phyloP scores from a whole-genome alignment of 441 rosid genomes.

The Metrosideros polymorpha region DNA sequence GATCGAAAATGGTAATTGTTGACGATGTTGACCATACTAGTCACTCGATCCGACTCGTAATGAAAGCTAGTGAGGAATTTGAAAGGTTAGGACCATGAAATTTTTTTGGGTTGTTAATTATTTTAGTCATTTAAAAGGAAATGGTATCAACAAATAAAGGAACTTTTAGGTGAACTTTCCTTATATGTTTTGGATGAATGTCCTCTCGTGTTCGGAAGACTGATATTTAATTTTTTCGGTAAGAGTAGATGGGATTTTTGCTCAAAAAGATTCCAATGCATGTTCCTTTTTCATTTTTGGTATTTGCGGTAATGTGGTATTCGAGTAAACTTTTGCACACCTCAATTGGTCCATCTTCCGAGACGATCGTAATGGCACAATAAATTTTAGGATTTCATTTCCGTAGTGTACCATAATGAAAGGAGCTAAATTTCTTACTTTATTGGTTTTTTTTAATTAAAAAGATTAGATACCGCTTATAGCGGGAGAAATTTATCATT shows the following conservation, averaged over 20 bases:
- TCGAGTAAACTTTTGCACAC: background rate
- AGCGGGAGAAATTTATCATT: background rate
- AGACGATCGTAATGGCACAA: too few species aligned
- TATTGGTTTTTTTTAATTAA: background rate
- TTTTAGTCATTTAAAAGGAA: background rate
- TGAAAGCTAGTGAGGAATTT: background rate
- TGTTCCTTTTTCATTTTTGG: background rate
- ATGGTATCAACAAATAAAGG: background rate
- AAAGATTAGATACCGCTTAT: background rate
- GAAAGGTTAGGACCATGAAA: background rate
- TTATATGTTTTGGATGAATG: background rate
- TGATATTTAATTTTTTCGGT: background rate
- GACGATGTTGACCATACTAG: background rate
- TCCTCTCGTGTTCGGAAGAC: background rate
- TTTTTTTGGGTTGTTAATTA: background rate
- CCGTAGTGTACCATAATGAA: background rate
- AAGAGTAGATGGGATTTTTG: background rate
- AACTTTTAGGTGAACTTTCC: background rate
- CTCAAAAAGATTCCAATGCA: background rate
- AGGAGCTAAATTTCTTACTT: background rate
- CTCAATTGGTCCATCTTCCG: too few species aligned
- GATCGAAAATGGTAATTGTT: background rate
- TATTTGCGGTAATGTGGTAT: background rate
- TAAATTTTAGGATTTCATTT: background rate
- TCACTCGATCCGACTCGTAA: background rate